Base-by-base conservation (phyloP, 2,329 filamentous ascomycete genomes). In the Diplodia scrobiculata region DNA sequence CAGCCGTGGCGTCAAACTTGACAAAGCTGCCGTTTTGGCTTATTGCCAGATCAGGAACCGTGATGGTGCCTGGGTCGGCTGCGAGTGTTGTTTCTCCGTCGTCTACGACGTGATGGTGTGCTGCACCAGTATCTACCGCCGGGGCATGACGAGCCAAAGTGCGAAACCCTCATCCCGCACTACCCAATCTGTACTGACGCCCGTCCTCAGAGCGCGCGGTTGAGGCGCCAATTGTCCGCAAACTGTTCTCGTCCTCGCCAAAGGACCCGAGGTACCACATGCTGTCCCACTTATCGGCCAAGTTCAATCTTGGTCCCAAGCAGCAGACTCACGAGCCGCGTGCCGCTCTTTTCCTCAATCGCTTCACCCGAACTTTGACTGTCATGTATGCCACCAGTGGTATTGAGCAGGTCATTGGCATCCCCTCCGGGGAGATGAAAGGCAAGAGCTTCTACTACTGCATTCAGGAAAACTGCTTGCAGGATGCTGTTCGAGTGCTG, bases 101-200 rank as follows among this genome's bases (percentile, higher is more conserved):
- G 92, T 96, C 51, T 90, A 96, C 76, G 89, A 96, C 83, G 91
- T 95, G 25, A 82, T 96, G 77, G 91, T 96, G 58, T 91, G 91
- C 48, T 92, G 90, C 73, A 94, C 89, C 13, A 92, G 89, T 73
- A 85, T 95, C 69, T 96, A 95, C 75, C 83, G 84, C 63, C 81
- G 83, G 64, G 87, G 88, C 27, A 83, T 84, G 68, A 89, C 86
- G 73, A 93, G 89, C 72, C 84, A 91, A 73, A 88, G 91, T 95
- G 83, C 78, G 90, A 83, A 19, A 13, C 32, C 47, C 25, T 29
- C 27, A 32, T 25, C 41, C 34, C 53, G 29, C 29, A 36, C 62
- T 47, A 27, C 36, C 51, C 41, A 68, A 59, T 51, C 32, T 47
- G 19, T 52, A 53, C 69, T 73, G 62, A 73, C 65, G 60, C 50